These are phyloP conservation scores for Coix lacrymajobi DNA, from an alignment of 176 grass and related monocot genomes.

Conservation along the genomic window DNA sequence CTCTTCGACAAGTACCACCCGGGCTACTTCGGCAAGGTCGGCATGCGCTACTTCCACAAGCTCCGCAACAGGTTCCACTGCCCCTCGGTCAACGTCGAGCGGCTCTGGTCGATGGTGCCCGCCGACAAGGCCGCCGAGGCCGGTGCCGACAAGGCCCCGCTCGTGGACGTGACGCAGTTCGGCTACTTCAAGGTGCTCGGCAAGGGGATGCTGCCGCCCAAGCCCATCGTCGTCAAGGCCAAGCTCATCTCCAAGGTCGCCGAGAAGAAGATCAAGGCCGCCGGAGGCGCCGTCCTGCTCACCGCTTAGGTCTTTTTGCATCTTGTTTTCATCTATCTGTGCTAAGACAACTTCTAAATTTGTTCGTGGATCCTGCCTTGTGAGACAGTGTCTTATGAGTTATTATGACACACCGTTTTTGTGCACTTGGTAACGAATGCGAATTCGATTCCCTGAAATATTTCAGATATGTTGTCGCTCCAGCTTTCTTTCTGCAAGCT, in stretches of 20 bases:
- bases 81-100: slow-evolving; percentile 61
- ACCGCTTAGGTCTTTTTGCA: slow-evolving; percentile 42
- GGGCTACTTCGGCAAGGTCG: slow-evolving; percentile 85
- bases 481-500: background rate
- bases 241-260: slow-evolving; percentile 87
- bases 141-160: slow-evolving; percentile 42
- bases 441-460: background rate
- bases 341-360: slow-evolving; percentile 15
- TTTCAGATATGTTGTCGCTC: background rate
- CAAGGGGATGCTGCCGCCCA: slow-evolving; percentile 55
- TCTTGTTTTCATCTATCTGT: slow-evolving; percentile 9
- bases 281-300: slow-evolving; percentile 69
- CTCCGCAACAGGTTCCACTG: slow-evolving; percentile 77
- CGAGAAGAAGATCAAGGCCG: slow-evolving; percentile 96
- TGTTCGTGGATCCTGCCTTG: background rate
- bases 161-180: slow-evolving; percentile 69
- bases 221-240: slow-evolving; percentile 74
- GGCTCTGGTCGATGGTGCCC: slow-evolving; percentile 70
- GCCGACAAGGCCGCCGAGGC: slow-evolving; percentile 46
- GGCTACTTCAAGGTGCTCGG: slow-evolving; percentile 94
- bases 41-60: slow-evolving; percentile 90
- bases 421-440: slow-evolving; percentile 2
- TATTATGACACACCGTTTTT: background rate
- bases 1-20: slow-evolving; percentile 97
- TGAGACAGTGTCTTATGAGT: background rate